Evolutionary conservation across 176 grass and related monocot genomes (phyloP).

Genomic region (Carex parvula): DNA sequence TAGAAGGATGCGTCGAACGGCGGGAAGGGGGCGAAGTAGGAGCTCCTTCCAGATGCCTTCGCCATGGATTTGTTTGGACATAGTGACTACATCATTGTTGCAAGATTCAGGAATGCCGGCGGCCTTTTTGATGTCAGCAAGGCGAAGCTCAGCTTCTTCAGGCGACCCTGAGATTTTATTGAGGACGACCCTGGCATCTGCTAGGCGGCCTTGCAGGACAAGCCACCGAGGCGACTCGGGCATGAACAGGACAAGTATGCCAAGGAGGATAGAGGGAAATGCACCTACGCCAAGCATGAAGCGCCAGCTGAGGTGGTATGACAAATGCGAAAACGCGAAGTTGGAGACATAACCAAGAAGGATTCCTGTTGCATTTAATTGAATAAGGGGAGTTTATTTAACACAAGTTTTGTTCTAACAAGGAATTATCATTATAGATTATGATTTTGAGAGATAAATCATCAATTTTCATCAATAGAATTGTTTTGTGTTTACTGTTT

Average conservation of each 20-base stretch:
- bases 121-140: conserved; percentile 53
- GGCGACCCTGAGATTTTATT: conserved; percentile 52
- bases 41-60: conserved; percentile 66
- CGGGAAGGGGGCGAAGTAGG: conserved; percentile 38
- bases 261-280: conserved; percentile 57
- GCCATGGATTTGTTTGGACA: conserved; percentile 22
- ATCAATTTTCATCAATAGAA: background rate
- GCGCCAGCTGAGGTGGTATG: conserved; percentile 44
- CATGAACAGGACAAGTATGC: conserved; percentile 56
- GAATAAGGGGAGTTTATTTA: background rate
- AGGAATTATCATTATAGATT: background rate
- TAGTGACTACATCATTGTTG: conserved; percentile 52
- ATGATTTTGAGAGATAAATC: background rate
- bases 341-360: conserved; percentile 83
- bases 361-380: conserved; percentile 35
- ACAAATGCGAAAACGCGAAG: conserved; percentile 49
- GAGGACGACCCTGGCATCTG: conserved; percentile 55
- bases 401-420: background rate
- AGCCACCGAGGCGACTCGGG: conserved; percentile 84
- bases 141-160: conserved; percentile 57
- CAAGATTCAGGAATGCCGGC: conserved; percentile 56
- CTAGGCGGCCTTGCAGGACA: conserved; percentile 64
- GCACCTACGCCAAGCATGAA: conserved; percentile 77
- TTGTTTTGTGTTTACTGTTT: too few relatives aligned
- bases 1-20: conserved; percentile 55